Conservation (phyloP, 2,329 filamentous ascomycete genomes). For the Microascus cirrosus region DNA sequence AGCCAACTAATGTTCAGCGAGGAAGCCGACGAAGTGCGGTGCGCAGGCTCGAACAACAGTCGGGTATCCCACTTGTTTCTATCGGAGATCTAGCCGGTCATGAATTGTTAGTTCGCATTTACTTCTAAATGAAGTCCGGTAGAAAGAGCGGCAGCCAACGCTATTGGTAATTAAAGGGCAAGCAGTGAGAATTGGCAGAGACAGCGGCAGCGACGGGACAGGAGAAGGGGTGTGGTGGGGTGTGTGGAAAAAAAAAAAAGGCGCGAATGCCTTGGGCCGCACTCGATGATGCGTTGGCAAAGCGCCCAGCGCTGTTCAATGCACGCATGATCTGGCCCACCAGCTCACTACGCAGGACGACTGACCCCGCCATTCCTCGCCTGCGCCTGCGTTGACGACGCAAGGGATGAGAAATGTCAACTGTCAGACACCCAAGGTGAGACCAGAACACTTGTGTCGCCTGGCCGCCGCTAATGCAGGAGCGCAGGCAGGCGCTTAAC, state of each 20-base stretch:
- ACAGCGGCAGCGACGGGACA: not conserved
- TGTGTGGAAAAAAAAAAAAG: conserved; percentile 1
- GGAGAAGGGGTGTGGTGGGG: not conserved
- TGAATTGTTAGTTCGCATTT: not conserved
- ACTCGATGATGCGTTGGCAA: conserved; percentile 4
- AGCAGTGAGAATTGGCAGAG: not conserved
- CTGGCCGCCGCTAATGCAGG: not conserved
- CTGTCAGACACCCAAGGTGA: not conserved
- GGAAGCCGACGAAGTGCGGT: not conserved
- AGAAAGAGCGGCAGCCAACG: not conserved
- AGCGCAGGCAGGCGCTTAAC: not conserved
- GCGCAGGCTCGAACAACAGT: not conserved
- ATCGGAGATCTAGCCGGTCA: not conserved
- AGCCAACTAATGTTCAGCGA: not conserved
- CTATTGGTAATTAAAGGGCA: not conserved
- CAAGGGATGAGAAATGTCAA: not conserved
- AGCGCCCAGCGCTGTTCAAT: not conserved
- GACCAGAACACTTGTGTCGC: not conserved
- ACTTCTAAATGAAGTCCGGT: not conserved
- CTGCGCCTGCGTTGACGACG: not conserved
- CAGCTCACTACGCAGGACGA: not conserved
- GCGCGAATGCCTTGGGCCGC: conserved; percentile 2
- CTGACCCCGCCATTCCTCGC: not conserved
- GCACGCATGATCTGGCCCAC: conserved; percentile 5
- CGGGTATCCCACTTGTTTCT: not conserved